Conservation (phyloP, 2,329 filamentous ascomycete species). For the Colletotrichum eleusines region DNA sequence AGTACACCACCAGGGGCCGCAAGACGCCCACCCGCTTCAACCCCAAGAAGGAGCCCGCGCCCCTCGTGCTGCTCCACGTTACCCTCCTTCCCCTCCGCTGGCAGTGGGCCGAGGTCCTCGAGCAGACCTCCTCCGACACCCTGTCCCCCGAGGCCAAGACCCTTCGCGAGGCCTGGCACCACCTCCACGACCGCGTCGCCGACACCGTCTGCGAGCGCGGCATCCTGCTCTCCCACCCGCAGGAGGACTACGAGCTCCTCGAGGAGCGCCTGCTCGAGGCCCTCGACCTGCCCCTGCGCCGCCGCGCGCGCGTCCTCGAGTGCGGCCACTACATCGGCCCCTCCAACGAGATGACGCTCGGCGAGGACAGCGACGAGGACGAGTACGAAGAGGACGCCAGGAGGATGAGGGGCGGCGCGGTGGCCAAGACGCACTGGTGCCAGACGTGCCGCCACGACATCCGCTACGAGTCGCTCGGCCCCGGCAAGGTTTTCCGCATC, state of each 20-base stretch:
- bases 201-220: slow-evolving; percentile 81
- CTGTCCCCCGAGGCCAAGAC: slow-evolving; percentile 61
- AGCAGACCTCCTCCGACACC: slow-evolving; percentile 52
- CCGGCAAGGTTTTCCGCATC: slow-evolving; percentile 75
- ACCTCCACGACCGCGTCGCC: slow-evolving; percentile 76
- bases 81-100: slow-evolving; percentile 79
- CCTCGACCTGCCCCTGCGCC: slow-evolving; percentile 70
- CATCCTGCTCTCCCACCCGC: slow-evolving; percentile 81
- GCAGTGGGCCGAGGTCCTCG: slow-evolving; percentile 70
- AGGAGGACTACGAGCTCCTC: slow-evolving; percentile 79
- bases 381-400: slow-evolving; percentile 51
- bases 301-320: slow-evolving; percentile 76
- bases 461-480: slow-evolving; percentile 64
- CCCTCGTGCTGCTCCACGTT: slow-evolving; percentile 82
- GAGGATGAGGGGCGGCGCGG: slow-evolving; percentile 15
- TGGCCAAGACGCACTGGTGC: slow-evolving; percentile 66
- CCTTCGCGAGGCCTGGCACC: slow-evolving; percentile 73
- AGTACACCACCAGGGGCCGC: slow-evolving; percentile 67
- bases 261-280: slow-evolving; percentile 66
- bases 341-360: slow-evolving; percentile 61
- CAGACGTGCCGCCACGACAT: slow-evolving; percentile 67
- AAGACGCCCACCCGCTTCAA: slow-evolving; percentile 70
- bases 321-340: slow-evolving; percentile 82
- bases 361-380: slow-evolving; percentile 60
- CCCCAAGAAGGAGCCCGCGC: slow-evolving; percentile 65